Percentiles rank a stretch among this genome's conserved stretches.
Conservation (phyloP, 2,329 filamentous ascomycete species). For the Pyrenophora graminea region DNA sequence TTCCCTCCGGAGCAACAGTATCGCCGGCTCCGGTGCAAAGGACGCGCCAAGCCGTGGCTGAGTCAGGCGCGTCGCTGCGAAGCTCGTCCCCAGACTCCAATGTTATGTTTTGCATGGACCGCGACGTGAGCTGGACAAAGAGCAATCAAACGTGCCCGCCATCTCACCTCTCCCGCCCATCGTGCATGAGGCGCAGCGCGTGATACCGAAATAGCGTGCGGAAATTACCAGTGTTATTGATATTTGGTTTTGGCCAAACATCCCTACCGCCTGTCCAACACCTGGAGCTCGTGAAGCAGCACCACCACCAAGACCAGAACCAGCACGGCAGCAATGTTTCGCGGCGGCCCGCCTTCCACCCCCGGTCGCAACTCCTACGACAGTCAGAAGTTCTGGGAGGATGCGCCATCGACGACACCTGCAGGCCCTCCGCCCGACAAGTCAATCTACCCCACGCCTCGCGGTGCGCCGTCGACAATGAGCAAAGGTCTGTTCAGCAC, state of each 20-base stretch:
- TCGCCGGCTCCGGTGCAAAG: slow-evolving; percentile 1
- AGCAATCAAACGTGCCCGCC: background rate
- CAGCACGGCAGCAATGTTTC: slow-evolving; percentile 38
- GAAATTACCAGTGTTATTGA: slow-evolving; percentile 3
- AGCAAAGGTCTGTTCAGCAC: slow-evolving; percentile 53
- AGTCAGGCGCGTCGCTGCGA: slow-evolving; percentile 21
- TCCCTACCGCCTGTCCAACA: slow-evolving; percentile 2
- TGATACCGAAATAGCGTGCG: background rate
- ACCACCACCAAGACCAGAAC: background rate
- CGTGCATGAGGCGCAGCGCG: slow-evolving; percentile 4
- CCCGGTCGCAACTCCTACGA: slow-evolving; percentile 36
- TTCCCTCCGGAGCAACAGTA: background rate
- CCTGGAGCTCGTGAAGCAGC: slow-evolving; percentile 1
- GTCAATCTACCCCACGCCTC: slow-evolving; percentile 53
- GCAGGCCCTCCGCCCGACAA: slow-evolving; percentile 59
- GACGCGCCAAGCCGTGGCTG: slow-evolving; percentile 17
- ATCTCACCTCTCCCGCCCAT: background rate
- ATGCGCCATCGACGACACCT: slow-evolving; percentile 60
- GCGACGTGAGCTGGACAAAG: slow-evolving; percentile 10
- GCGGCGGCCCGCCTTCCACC: slow-evolving; percentile 45
- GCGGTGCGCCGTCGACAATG: slow-evolving; percentile 56
- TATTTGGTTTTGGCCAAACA: slow-evolving; percentile 10
- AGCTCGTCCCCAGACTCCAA: slow-evolving; percentile 1
- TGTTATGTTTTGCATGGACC: slow-evolving; percentile 20
- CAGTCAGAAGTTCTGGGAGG: slow-evolving; percentile 8